These are phyloP conservation scores for Speleostelium caveatum DNA, from an alignment of 78 protist genomes.

Conservation along the genomic window DNA sequence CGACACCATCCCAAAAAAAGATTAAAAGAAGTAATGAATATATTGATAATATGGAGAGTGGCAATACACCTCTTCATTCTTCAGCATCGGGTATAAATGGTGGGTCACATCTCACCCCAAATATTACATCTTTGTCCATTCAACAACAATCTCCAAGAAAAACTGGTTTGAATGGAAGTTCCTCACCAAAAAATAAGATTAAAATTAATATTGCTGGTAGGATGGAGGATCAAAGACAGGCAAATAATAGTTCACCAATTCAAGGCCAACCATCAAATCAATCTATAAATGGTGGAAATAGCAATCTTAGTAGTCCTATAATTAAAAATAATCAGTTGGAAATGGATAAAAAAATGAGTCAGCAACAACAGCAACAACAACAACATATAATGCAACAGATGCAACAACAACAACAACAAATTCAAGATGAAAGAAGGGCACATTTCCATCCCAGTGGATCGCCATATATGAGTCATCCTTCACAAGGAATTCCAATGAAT, in stretches of 20 bases:
- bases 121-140: conserved; percentile 44
- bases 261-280: conserved; percentile 2
- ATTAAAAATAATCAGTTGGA: background rate
- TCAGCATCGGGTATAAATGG: background rate
- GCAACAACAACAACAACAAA: conserved; percentile 26
- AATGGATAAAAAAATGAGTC: background rate
- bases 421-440: conserved; percentile 20
- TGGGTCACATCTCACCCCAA: conserved; percentile 15
- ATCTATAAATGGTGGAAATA: too few relatives aligned
- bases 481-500: background rate
- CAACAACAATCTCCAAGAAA: conserved; percentile 42
- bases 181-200: conserved; percentile 53
- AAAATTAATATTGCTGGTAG: conserved; percentile 58
- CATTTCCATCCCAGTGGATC: conserved; percentile 23
- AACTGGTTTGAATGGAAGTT: background rate
- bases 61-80: background rate
- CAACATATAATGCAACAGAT: conserved; percentile 8
- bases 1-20: conserved; percentile 50
- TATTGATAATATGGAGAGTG: background rate
- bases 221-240: conserved; percentile 3
- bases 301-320: background rate
- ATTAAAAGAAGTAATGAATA: conserved; percentile 11
- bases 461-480: conserved; percentile 5
- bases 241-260: conserved; percentile 35
- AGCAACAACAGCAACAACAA: background rate